Base-by-base conservation (phyloP, 768 basidiomycete species). In the Boletus sensibilis region DNA sequence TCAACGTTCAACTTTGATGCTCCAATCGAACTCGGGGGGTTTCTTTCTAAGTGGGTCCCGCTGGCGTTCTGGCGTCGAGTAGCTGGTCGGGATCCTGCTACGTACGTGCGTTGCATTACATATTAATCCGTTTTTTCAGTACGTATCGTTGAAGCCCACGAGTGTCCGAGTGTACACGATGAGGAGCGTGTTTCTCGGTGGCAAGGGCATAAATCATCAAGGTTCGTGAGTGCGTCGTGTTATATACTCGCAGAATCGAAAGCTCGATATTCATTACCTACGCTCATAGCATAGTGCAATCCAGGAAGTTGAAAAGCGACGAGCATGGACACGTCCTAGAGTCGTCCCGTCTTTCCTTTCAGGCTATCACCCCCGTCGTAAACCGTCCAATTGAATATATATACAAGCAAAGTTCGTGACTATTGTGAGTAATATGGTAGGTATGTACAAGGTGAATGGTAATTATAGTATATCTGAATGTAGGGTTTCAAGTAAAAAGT, bases 401-500 rank as follows among this genome's bases (percentile, higher is more conserved):
- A 23, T 23, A 38, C 43, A 42, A 42, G 18, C 51, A 34, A 38
- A 13, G 29, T 31, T 23, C 37, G 21, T 34, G 39, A 53, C 27
- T 35, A 48, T 40, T 23, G 33, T 16, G 27, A 47, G n/a, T 25
- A 7, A 52, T 31, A 29, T n/a, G n/a, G n/a, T n/a, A 53, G 53
- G 52, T 64, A 57, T 65, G 55, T 65, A 65, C 52, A 65, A 51
- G 31, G 33, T 39, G 47, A 41, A 52, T 63, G 64, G 54, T 56
- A 53, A n/a, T n/a, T n/a, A n/a, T n/a, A n/a, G n/a, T n/a, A n/a
- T 62, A 52, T 44, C 52, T 54, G 54, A 53, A 33, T 2, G 35
- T 10, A 27, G 2, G 11, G 14, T 41, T 40, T 35, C 43, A 45
- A 45, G 23, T 21, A 27, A 43, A 39, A 11, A n/a, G n/a, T 29